A percentile compares a stretch with the other conserved stretches of the same genome.
Conservation (phyloP, 192 early-diverging fungal genomes). For the Backusella morwellensis region DNA sequence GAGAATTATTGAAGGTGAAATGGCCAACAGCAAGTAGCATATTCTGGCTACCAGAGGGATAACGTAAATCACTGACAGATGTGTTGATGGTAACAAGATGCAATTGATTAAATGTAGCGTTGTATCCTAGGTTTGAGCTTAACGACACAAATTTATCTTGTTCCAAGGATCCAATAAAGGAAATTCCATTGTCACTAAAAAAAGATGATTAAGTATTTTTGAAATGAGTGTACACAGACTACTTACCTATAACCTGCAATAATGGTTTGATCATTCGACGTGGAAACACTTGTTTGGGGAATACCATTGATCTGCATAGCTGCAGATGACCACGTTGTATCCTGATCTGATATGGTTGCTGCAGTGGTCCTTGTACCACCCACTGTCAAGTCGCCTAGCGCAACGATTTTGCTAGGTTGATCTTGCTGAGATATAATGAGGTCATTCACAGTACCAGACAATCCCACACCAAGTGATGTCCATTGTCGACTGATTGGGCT, state of each 20-base stretch:
- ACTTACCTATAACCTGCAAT: not conserved
- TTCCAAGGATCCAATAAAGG: not conserved
- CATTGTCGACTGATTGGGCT: conserved; percentile 29
- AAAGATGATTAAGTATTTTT: no score
- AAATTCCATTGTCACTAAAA: not conserved
- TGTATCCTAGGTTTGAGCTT: not conserved
- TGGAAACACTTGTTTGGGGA: not conserved
- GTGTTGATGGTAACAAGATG: conserved; percentile 14
- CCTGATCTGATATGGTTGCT: not conserved
- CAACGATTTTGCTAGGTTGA: conserved; percentile 7
- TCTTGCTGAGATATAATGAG: conserved; percentile 14
- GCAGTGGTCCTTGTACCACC: not conserved
- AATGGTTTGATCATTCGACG: not conserved
- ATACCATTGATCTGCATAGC: not conserved
- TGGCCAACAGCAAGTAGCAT: conserved; percentile 46
- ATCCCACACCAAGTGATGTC: conserved; percentile 13
- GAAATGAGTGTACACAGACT: not conserved
- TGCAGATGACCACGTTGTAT: not conserved
- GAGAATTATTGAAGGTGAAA: conserved; percentile 33
- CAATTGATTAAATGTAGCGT: conserved; percentile 7
- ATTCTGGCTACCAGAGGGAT: conserved; percentile 11
- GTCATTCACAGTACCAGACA: conserved; percentile 35
- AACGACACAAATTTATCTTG: not conserved
- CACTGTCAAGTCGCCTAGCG: conserved; percentile 11
- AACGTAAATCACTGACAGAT: not conserved